Base-by-base conservation (phyloP, 2,329 filamentous ascomycete genomes). In the Achaetomium macrosporum region DNA sequence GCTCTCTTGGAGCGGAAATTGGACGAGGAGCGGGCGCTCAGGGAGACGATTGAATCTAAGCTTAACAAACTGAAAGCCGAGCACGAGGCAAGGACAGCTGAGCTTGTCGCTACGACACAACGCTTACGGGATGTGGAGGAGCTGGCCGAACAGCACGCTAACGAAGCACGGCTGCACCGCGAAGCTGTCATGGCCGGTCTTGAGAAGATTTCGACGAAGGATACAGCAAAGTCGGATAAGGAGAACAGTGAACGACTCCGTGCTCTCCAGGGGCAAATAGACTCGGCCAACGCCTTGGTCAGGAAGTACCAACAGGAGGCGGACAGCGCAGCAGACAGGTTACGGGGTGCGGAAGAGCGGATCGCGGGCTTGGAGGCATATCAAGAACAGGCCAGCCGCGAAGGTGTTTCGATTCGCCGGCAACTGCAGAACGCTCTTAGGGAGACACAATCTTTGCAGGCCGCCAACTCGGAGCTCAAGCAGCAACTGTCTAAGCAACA, bases 311-410 rank as follows among this genome's bases (percentile, higher is more conserved):
- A 96, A 68, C 79, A 85, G 56, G 91, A 95, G 54, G 92, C 91
- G 1, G 90, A 99, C 67, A 73, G 78, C 25, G 90, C 91, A 3
- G 87, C 90, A 0, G 90, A 96, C 65, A 95, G 91, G 67, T 77
- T 99, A 49, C 87, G 93, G 49, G 87, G 87, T 54, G 93, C 93
- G 3, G 95, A 99, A 71, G 95, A 97, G 73, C 85, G 93, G 40
- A 97, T 99, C 67, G 95, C 93, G 5, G 93, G 93, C 7, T 79
- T 99, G 3, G 93, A 99, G 69, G 89, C 90, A 29, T 97, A 97
- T 68, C 93, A 99, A 71, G 93, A 99, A 66, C 93, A 99, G 70
- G 87, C 91, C 4, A 97, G 91, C 69, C 83, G 93, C 42, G 95
- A 99, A 69, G 90, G 90, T 45, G 83, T 99, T 50, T 83, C 85